Base-by-base conservation (phyloP, 495 filamentous ascomycete species). In the Talaromyces nanjingensis region DNA sequence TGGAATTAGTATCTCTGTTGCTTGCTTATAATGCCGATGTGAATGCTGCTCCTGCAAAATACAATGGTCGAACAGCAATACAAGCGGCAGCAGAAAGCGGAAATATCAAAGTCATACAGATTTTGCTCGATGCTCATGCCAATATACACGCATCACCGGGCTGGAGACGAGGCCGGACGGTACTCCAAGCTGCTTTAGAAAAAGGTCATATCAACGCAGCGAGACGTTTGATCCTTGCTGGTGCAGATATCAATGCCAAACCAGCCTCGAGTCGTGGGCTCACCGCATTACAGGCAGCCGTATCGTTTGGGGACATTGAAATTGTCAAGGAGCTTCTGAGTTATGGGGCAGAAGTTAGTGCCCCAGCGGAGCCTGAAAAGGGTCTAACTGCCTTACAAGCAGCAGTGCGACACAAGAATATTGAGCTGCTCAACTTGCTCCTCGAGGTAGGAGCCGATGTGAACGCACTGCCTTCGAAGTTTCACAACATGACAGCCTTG, bases 321-420 rank as follows among this genome's bases (percentile, higher is more conserved):
- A 54, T 37, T 29, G 27, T 54, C 20, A 54, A 55, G 27, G 42
- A 29, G 37, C 4, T 63, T 18, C 25, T 31, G 7, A 22, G 9
- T 37, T 33, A 24, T 8, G 27, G 61, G 25, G 73, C 71, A 47
- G 59, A 77, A 22, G 62, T 76, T 24, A 72, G 74, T 60, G 70
- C 67, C 8, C 20, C 60, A 4, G 54, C 66, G 6, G 54, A 14
- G 1, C 60, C 27, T 9, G 0, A 33, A 16, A 3, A 1, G 6
- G 66, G 66, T 18, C 27, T 11, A 12, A 69, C 67, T 16, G 67
- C 66, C 2, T 55, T 69, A 27, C 65, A 68, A 45, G 66, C 52
- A 47, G 66, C 66, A 29, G 34, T 64, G 65, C 20, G 69, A 71
- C 18, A 31, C 39, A 64, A 64, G 2, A 62, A 65, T 25, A 57